Evolutionary conservation across 1,139 yeast genomes (phyloP).

Genomic region (Sugiyamaella xylanicola): DNA sequence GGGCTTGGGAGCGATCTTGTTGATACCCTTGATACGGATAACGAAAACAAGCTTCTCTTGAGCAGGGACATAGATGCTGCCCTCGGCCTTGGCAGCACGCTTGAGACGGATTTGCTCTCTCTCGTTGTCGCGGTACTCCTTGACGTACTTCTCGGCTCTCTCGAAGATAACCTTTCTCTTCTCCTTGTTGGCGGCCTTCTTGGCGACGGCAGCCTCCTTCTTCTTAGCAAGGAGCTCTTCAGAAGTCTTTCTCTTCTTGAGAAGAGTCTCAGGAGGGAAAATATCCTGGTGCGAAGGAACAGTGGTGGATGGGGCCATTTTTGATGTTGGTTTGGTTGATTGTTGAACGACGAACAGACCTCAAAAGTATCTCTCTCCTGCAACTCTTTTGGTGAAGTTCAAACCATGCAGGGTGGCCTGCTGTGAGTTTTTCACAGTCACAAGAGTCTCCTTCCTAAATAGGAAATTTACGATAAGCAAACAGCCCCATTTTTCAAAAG

Average conservation of each 20-base stretch:
- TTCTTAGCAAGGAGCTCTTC: slow-evolving; percentile 51
- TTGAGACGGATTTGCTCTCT: slow-evolving; percentile 90
- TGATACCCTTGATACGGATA: slow-evolving; percentile 99
- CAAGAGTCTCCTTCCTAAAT: slow-evolving; percentile 3
- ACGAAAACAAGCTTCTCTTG: slow-evolving; percentile 96
- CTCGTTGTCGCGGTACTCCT: slow-evolving; percentile 96
- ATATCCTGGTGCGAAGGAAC: slow-evolving; percentile 40
- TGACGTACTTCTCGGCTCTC: slow-evolving; percentile 98
- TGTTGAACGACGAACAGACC: slow-evolving; percentile 9
- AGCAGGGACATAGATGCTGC: slow-evolving; percentile 84
- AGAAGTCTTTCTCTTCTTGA: slow-evolving; percentile 90
- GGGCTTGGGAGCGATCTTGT: slow-evolving; percentile 99
- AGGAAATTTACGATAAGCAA: not conserved
- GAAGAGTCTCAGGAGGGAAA: slow-evolving; percentile 88
- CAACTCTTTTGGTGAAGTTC: not conserved
- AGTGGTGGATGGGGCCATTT: slow-evolving; percentile 34
- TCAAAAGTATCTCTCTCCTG: slow-evolving; percentile 4
- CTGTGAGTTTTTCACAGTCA: not conserved
- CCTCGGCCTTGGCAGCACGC: slow-evolving; percentile 96
- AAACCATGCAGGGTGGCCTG: not conserved
- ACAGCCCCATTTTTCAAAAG: not conserved
- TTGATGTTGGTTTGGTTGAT: slow-evolving; percentile 14
- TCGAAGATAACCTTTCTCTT: slow-evolving; percentile 95
- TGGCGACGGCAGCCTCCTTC: slow-evolving; percentile 54
- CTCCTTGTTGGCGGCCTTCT: slow-evolving; percentile 88